These are phyloP conservation scores for Austropuccinia psidii DNA, from an alignment of 1,284 basidiomycete genomes.

Conservation along the genomic window DNA sequence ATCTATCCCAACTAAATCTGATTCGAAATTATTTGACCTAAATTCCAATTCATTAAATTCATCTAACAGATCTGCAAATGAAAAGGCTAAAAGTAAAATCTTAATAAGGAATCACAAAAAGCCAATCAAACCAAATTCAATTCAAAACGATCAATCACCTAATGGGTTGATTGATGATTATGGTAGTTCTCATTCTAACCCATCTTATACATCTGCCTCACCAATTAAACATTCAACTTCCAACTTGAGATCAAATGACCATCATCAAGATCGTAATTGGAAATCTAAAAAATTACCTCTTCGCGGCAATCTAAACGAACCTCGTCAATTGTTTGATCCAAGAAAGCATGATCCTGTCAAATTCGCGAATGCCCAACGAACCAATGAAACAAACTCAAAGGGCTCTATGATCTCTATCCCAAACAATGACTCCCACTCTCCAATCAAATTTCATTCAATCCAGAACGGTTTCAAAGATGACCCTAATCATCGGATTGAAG, in stretches of 20 bases:
- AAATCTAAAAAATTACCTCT: constrained; percentile 9
- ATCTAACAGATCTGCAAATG: background rate
- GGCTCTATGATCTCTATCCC: constrained; percentile 56
- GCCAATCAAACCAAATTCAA: background rate
- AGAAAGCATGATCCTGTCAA: constrained; percentile 74
- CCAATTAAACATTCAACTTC: background rate
- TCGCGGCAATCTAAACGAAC: background rate
- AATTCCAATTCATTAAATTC: constrained; percentile 7
- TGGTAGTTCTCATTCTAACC: background rate
- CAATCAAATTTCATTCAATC: constrained; percentile 53
- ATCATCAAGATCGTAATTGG: constrained; percentile 14
- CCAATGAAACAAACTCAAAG: constrained; percentile 48
- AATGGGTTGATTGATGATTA: background rate
- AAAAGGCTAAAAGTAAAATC: background rate
- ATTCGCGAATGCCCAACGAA: constrained; percentile 50
- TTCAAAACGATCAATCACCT: background rate
- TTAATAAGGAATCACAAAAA: background rate
- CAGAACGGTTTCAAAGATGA: too few relatives aligned
- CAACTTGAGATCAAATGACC: background rate
- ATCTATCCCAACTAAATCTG: background rate
- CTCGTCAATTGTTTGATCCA: constrained; percentile 63
- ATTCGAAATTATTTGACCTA: constrained; percentile 15
- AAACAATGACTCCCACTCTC: constrained; percentile 42
- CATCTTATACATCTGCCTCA: constrained; percentile 14
- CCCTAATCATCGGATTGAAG: background rate